Evolutionary conservation across 352 stramenopile species (phyloP).

Genomic region (Pythium folliculosum): DNA sequence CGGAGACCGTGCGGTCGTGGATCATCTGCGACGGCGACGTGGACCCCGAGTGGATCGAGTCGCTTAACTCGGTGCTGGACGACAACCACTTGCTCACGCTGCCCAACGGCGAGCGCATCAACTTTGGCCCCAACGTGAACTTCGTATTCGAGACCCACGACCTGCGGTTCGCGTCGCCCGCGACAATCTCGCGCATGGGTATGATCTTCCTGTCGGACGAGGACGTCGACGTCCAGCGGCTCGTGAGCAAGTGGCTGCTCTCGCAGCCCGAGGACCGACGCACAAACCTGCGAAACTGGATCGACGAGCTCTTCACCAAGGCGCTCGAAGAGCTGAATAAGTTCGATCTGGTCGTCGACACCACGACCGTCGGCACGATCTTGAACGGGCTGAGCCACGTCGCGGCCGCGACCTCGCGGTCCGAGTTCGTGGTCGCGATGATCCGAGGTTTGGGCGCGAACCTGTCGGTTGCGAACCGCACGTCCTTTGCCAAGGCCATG

Average conservation of each 20-base stretch:
- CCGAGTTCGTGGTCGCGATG: slow-evolving; percentile 91
- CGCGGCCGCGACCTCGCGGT: slow-evolving; percentile 56
- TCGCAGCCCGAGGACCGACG: slow-evolving; percentile 49
- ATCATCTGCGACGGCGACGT: slow-evolving; percentile 97
- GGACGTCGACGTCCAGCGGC: slow-evolving; percentile 73
- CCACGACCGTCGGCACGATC: slow-evolving; percentile 93
- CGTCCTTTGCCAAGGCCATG: slow-evolving; percentile 88
- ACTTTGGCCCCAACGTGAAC: slow-evolving; percentile 95
- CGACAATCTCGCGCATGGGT: slow-evolving; percentile 96
- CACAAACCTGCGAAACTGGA: slow-evolving; percentile 77
- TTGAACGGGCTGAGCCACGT: slow-evolving; percentile 92
- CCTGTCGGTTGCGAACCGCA: slow-evolving; percentile 68
- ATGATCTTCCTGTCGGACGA: slow-evolving; percentile 97
- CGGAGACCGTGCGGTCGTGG: slow-evolving; percentile 89
- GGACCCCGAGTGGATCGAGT: slow-evolving; percentile 97
- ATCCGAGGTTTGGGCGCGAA: slow-evolving; percentile 94
- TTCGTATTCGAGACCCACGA: slow-evolving; percentile 98
- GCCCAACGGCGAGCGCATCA: slow-evolving; percentile 96
- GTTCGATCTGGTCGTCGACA: slow-evolving; percentile 89
- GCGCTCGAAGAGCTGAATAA: slow-evolving; percentile 87
- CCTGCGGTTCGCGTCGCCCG: slow-evolving; percentile 92
- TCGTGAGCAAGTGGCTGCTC: slow-evolving; percentile 85
- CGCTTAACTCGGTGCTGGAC: slow-evolving; percentile 94
- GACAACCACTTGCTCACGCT: slow-evolving; percentile 96
- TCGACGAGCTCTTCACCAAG: slow-evolving; percentile 92